Conservation (phyloP, 2,329 filamentous ascomycete genomes). For the Aspergillus amoenus region DNA sequence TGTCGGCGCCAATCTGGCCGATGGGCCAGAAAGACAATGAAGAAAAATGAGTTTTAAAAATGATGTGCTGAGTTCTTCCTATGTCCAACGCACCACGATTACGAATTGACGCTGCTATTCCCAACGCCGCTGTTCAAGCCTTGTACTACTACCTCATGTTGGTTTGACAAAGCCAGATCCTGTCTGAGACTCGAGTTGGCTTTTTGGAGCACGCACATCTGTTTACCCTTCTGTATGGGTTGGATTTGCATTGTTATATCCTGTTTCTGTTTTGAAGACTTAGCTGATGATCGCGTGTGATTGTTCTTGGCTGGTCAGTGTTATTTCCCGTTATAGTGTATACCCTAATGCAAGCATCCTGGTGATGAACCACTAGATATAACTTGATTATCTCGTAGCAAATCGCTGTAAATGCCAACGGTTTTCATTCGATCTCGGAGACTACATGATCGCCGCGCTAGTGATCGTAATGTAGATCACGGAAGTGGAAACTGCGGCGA, state of each 20-base stretch:
- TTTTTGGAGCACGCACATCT: conserved; percentile 7
- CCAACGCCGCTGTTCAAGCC: conserved; percentile 13
- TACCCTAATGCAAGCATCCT: conserved; percentile 15
- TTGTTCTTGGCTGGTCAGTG: conserved; percentile 3
- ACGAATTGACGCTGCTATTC: conserved; percentile 22
- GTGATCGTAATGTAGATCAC: background rate
- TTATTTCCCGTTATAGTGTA: conserved; percentile 4
- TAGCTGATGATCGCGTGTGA: background rate
- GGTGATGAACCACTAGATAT: conserved; percentile 5
- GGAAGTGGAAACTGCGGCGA: too few species aligned
- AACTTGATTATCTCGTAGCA: background rate
- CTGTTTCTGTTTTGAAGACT: conserved; percentile 3
- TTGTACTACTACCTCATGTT: conserved; percentile 23
- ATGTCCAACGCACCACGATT: conserved; percentile 22
- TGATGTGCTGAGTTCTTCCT: conserved; percentile 11
- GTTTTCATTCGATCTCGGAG: background rate
- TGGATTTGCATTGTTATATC: conserved; percentile 7
- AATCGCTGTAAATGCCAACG: too few species aligned
- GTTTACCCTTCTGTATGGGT: conserved; percentile 8
- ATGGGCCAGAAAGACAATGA: background rate
- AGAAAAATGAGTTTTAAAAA: background rate
- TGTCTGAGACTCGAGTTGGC: conserved; percentile 10
- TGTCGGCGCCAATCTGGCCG: background rate
- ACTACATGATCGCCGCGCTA: background rate
- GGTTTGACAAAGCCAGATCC: conserved; percentile 7